Percentiles rank a stretch among this genome's conserved stretches.
Conservation (phyloP, 148 eudicot genomes). For the Suaeda aralocaspica region DNA sequence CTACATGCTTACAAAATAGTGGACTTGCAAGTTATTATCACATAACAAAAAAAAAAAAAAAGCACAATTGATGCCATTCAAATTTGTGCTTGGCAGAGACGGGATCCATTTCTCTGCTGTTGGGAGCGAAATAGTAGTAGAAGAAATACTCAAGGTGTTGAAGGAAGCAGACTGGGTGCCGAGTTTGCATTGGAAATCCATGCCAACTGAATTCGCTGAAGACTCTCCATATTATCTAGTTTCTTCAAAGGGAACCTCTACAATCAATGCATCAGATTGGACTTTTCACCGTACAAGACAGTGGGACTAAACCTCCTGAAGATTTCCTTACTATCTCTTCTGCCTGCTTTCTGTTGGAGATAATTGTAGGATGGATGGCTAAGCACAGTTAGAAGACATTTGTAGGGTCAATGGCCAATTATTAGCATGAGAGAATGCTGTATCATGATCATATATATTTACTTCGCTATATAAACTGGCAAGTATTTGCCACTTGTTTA, state of each 20-base stretch:
- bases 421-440: too few species aligned
- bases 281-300: conserved; percentile 56
- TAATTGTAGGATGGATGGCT: background rate
- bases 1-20: too few species aligned
- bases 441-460: too few species aligned
- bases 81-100: conserved; percentile 44
- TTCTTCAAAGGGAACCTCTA: conserved; percentile 50
- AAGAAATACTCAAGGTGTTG: conserved; percentile 79
- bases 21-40: too few species aligned
- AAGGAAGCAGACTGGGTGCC: conserved; percentile 86
- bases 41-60: too few species aligned
- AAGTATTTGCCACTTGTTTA: too few species aligned
- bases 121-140: conserved; percentile 73
- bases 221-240: conserved; percentile 66
- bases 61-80: background rate
- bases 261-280: conserved; percentile 75
- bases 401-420: background rate
- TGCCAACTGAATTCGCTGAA: conserved; percentile 71
- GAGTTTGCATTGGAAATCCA: conserved; percentile 78
- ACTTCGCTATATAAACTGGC: too few species aligned
- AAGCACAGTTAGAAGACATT: background rate
- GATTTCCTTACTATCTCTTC: background rate
- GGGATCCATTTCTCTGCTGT: conserved; percentile 83
- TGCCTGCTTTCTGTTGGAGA: conserved; percentile 4
- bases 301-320: conserved; percentile 41